Evolutionary conservation across 1,284 basidiomycete genomes (phyloP).

Genomic region (Jaminaea rosea): DNA sequence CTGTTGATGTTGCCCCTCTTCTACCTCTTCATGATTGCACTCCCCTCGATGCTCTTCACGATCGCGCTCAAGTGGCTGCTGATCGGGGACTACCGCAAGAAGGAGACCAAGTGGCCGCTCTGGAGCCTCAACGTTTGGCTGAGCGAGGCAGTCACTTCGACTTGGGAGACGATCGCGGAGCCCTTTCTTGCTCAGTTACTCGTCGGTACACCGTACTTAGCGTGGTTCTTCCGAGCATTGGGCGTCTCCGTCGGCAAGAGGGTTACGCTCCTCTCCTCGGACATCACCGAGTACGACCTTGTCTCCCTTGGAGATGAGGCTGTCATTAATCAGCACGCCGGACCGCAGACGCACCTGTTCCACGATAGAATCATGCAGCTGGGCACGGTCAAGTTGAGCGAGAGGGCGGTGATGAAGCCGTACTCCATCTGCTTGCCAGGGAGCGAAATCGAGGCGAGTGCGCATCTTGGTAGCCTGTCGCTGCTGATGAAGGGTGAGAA

Average conservation of each 20-base stretch:
- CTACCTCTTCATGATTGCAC: constrained; percentile 5
- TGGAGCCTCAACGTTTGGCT: constrained; percentile 8
- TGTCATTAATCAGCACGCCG: constrained; percentile 1
- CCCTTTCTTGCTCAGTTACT: neutral
- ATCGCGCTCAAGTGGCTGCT: constrained; percentile 5
- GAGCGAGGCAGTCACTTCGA: constrained; percentile 5
- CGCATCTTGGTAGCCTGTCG: constrained; percentile 1
- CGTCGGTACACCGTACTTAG: constrained; percentile 5
- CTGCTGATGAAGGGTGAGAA: constrained; percentile 10
- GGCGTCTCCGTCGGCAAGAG: constrained; percentile 6
- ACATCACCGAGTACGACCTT: constrained; percentile 9
- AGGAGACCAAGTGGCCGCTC: constrained; percentile 8
- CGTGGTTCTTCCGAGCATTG: constrained; percentile 2
- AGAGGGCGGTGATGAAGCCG: neutral
- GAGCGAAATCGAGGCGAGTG: neutral
- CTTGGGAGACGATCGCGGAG: neutral
- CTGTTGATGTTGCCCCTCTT: constrained; percentile 3
- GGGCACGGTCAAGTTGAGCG: constrained; percentile 1
- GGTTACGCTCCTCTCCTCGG: neutral
- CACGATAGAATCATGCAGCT: constrained; percentile 6
- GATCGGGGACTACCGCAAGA: constrained; percentile 2
- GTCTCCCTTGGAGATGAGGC: constrained; percentile 7
- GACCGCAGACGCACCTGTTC: constrained; percentile 8
- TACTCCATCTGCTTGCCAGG: constrained; percentile 6
- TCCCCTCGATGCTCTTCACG: constrained; percentile 4